Evolutionary conservation across 352 stramenopile genomes (phyloP), one percentile per base, ranked within the genome.

Genomic region (Globisporangium abappressorium): DNA sequence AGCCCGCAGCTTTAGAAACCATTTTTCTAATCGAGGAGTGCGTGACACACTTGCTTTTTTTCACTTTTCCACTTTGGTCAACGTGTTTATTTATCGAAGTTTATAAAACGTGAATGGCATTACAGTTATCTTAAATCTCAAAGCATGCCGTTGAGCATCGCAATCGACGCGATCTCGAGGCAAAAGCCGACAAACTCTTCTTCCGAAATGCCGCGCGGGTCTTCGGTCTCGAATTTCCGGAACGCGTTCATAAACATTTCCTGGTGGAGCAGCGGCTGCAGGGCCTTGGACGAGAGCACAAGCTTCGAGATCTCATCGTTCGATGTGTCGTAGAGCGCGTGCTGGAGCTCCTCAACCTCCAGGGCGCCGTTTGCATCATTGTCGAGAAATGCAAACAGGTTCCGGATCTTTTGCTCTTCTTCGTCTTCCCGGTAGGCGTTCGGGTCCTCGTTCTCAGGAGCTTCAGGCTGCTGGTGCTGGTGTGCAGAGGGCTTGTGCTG

Each of bases 161-260:
- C 79, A 18, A 87, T 76, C 3, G 75, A 64, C 0, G 83, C 85
- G 28, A 85, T 88, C 61, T 93, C 85, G 2, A 90, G 71, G 53
- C 85, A 93, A 34, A 93, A 92, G 33, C 72, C 74, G 14, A 93
- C 80, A 70, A 93, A 93, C 22, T 93, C 85, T 51, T 90, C 79
- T 26, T 86, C 75, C 5, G 65, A 81, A 58, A 93, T 93, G 0
- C 85, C 85, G 6, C 77, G 77, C 12, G 73, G 74, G 51, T 91
- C 80, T 28, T 79, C 55, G 3, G 85, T 77, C 66, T 90, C 81
- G 51, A 91, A 89, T 34, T 75, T 76, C 1, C 63, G 70, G 55
- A 93, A 92, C 46, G 85, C 85, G 22, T 82, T 74, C 59, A 89
- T 78, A 57, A 93, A 92, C 34, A 80, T 68, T 55, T 81, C 41